Conservation (phyloP, 1,139 yeast genomes). For the Scheffersomyces stambukii region DNA sequence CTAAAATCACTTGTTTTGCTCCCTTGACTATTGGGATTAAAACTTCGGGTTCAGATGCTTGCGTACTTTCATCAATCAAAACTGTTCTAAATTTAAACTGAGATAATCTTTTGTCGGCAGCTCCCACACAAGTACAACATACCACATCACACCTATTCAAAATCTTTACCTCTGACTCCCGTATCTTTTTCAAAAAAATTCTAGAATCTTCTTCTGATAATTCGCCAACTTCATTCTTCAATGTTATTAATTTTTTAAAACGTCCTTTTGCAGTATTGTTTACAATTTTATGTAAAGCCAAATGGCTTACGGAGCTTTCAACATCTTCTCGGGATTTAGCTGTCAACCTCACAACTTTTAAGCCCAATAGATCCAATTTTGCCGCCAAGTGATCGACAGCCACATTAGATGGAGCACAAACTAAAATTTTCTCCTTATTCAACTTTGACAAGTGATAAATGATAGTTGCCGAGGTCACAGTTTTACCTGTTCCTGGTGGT, state of each 20-base stretch:
- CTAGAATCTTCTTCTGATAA: constrained; percentile 53
- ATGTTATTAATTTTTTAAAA: constrained; percentile 53
- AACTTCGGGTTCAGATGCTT: constrained; percentile 90
- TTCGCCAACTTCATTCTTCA: constrained; percentile 70
- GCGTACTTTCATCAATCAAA: constrained; percentile 88
- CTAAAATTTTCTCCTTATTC: constrained; percentile 59
- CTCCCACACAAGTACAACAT: constrained; percentile 91
- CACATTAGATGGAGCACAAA: constrained; percentile 94
- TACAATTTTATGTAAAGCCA: constrained; percentile 52
- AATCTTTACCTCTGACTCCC: constrained; percentile 46
- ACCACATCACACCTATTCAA: constrained; percentile 70
- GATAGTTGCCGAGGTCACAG: constrained; percentile 89
- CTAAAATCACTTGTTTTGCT: constrained; percentile 81
- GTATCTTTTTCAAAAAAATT: constrained; percentile 34
- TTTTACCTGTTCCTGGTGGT: constrained; percentile 98
- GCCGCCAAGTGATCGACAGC: constrained; percentile 90
- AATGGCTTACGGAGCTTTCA: constrained; percentile 54
- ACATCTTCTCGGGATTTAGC: constrained; percentile 81
- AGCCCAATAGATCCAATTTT: constrained; percentile 61
- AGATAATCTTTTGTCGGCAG: constrained; percentile 67
- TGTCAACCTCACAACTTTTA: constrained; percentile 70
- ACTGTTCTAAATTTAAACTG: constrained; percentile 65
- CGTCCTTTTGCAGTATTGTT: constrained; percentile 46
- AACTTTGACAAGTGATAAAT: constrained; percentile 68
- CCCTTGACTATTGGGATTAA: constrained; percentile 87